These are phyloP conservation scores for Pseudocercospora fuligena DNA, from an alignment of 2,329 filamentous ascomycete genomes.

Conservation along the genomic window DNA sequence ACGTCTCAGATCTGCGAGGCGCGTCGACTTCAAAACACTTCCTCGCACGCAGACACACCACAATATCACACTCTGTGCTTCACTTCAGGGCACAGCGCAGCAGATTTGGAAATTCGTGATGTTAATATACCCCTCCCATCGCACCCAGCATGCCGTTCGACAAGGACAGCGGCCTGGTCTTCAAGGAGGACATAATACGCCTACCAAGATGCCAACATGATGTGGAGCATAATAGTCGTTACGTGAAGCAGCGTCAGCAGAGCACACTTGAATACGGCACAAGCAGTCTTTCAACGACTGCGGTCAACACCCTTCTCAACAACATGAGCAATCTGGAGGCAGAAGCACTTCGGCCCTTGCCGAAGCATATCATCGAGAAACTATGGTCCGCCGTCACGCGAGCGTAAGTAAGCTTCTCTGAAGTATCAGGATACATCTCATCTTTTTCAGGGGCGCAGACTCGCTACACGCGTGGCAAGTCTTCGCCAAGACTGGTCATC, in stretches of 20 bases:
- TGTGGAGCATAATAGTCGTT: neutral
- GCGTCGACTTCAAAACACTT: neutral
- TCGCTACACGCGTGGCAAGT: conserved; percentile 13
- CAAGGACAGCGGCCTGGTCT: conserved; percentile 29
- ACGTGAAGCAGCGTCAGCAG: neutral
- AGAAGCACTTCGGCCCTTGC: conserved; percentile 23
- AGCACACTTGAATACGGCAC: conserved; percentile 1
- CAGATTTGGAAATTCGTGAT: neutral
- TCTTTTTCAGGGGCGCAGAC: neutral
- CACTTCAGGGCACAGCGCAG: neutral
- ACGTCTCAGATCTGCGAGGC: neutral
- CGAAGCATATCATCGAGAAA: conserved; percentile 14
- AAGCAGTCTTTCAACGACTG: conserved; percentile 20
- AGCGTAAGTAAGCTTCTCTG: conserved; percentile 15
- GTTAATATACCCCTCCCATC: neutral
- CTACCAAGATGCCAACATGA: neutral
- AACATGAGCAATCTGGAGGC: conserved; percentile 24
- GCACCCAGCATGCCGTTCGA: conserved; percentile 24
- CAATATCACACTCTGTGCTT: no score
- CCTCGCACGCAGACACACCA: neutral
- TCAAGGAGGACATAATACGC: conserved; percentile 19
- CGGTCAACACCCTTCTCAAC: conserved; percentile 22
- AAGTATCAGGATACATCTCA: neutral
- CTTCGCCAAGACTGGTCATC: conserved; percentile 10
- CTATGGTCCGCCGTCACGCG: conserved; percentile 25